phyloP scores from a whole-genome alignment of 768 basidiomycete species.

The Fomitopsis serialis region DNA sequence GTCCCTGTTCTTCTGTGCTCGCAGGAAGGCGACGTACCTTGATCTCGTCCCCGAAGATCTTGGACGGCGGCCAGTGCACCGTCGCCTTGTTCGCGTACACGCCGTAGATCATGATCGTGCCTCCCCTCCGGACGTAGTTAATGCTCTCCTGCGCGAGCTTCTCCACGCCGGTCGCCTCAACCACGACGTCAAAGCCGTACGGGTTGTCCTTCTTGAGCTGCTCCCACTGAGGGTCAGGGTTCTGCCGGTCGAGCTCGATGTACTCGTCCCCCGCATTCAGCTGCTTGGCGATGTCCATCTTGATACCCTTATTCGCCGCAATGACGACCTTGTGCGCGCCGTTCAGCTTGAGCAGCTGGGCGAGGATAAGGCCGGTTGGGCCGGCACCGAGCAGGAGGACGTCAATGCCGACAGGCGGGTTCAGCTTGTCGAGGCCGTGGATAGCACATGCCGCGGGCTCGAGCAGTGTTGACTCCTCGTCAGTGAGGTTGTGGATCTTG shows the following conservation, averaged over 20 bases:
- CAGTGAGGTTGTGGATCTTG: slow-evolving; percentile 82
- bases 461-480: slow-evolving; percentile 83
- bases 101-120: slow-evolving; percentile 85
- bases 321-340: slow-evolving; percentile 78
- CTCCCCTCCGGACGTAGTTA: slow-evolving; percentile 86
- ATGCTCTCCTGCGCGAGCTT: slow-evolving; percentile 82
- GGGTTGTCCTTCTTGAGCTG: slow-evolving; percentile 78
- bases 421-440: slow-evolving; percentile 87
- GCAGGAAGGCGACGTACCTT: slow-evolving; percentile 28
- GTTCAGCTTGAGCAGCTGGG: slow-evolving; percentile 83
- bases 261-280: slow-evolving; percentile 82
- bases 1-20: not conserved
- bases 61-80: slow-evolving; percentile 84
- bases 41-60: slow-evolving; percentile 76
- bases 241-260: slow-evolving; percentile 74
- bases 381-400: slow-evolving; percentile 85
- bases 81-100: slow-evolving; percentile 85
- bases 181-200: slow-evolving; percentile 69
- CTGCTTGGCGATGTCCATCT: slow-evolving; percentile 81
- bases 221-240: slow-evolving; percentile 76
- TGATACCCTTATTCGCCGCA: slow-evolving; percentile 86
- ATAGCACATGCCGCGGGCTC: slow-evolving; percentile 92
- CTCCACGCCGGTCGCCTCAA: slow-evolving; percentile 81
- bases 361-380: slow-evolving; percentile 83
- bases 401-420: slow-evolving; percentile 76